These are phyloP conservation scores for Pholiota conissans DNA, from an alignment of 768 basidiomycete species.

Conservation along the genomic window DNA sequence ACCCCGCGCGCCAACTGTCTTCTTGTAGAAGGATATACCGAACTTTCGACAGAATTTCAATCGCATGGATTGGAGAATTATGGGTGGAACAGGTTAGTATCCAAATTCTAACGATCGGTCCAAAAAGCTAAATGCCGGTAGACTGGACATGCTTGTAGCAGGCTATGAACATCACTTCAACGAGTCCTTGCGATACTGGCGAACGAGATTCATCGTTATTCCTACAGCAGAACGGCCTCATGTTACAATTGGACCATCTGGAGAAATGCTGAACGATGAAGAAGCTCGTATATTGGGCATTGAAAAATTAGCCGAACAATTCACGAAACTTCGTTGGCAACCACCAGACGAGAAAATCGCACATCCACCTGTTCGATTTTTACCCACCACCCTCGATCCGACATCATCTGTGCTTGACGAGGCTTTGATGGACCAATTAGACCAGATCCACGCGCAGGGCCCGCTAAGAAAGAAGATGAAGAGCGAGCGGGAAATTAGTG, in stretches of 20 bases:
- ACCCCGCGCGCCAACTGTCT: no score
- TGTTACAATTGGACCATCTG: constrained; percentile 54
- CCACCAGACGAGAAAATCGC: constrained; percentile 53
- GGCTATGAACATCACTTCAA: constrained; percentile 80
- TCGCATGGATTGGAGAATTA: constrained; percentile 82
- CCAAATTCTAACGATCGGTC: neutral
- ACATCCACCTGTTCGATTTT: constrained; percentile 66
- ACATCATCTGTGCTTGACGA: constrained; percentile 80
- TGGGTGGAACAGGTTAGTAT: constrained; percentile 77
- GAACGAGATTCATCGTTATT: constrained; percentile 91
- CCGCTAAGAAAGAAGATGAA: constrained; percentile 80
- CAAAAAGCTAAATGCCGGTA: constrained; percentile 25
- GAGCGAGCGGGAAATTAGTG: constrained; percentile 71
- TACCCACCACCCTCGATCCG: constrained; percentile 85
- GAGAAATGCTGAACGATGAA: constrained; percentile 81
- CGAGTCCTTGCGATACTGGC: constrained; percentile 88
- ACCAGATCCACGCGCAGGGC: constrained; percentile 73
- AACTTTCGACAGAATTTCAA: constrained; percentile 69
- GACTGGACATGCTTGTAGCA: constrained; percentile 83
- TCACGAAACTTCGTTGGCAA: constrained; percentile 83
- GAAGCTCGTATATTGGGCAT: constrained; percentile 89
- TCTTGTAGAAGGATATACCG: constrained; percentile 69
- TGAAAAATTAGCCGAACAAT: constrained; percentile 86
- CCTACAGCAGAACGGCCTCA: constrained; percentile 75
- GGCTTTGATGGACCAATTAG: constrained; percentile 74